Percentiles rank a stretch among this genome's conserved stretches.
phyloP scores from a whole-genome alignment of 2,329 filamentous ascomycete species.

The Claviceps sp. region DNA sequence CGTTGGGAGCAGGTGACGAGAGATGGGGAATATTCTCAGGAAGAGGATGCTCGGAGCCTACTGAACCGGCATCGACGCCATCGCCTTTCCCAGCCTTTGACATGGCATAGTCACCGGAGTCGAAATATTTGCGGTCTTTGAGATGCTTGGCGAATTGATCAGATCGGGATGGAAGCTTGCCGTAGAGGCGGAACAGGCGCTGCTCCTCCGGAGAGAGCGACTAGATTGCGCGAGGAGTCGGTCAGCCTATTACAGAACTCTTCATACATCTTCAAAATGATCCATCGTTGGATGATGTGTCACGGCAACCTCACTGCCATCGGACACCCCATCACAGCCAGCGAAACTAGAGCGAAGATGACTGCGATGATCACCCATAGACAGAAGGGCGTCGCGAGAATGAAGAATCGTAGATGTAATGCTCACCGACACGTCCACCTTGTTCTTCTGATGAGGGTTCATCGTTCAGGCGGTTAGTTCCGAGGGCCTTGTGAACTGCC shows the following conservation, averaged over 20 bases:
- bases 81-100: slow-evolving; percentile 95
- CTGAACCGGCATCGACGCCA: slow-evolving; percentile 81
- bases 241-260: background rate
- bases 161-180: slow-evolving; percentile 92
- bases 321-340: background rate
- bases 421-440: slow-evolving; percentile 90
- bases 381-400: background rate
- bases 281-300: background rate
- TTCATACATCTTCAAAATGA: background rate
- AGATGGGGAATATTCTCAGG: slow-evolving; percentile 92
- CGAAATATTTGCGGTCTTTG: slow-evolving; percentile 98
- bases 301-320: background rate
- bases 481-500: background rate
- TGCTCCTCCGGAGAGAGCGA: slow-evolving; percentile 90
- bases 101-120: slow-evolving; percentile 91
- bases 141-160: slow-evolving; percentile 96
- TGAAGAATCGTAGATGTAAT: slow-evolving; percentile 11
- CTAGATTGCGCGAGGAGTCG: slow-evolving; percentile 30
- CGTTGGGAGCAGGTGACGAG: slow-evolving; percentile 45
- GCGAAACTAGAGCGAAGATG: background rate
- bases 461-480: slow-evolving; percentile 33
- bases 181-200: slow-evolving; percentile 90
- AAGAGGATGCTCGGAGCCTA: slow-evolving; percentile 88
- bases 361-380: background rate
- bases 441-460: slow-evolving; percentile 98